Conservation (phyloP, 1,284 basidiomycete species). For the Moesziomyces sp. region DNA sequence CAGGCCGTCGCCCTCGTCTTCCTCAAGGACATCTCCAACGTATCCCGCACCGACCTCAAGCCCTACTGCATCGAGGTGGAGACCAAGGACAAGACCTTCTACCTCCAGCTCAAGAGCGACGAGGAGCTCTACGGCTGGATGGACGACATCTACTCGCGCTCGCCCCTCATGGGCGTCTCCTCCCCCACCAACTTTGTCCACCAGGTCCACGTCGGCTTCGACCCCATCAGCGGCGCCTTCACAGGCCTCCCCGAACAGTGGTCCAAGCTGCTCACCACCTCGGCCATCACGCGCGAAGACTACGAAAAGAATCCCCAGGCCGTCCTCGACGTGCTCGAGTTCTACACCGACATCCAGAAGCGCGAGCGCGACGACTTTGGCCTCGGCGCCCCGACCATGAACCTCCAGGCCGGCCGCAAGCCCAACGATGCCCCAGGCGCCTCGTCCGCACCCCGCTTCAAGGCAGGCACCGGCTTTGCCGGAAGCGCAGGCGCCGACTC, state of each 20-base stretch:
- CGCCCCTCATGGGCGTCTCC: slow-evolving; percentile 90
- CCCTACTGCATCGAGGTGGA: slow-evolving; percentile 84
- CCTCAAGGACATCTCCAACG: slow-evolving; percentile 82
- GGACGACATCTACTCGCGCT: slow-evolving; percentile 92
- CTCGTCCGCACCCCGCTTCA: slow-evolving; percentile 43
- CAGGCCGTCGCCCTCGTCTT: slow-evolving; percentile 75
- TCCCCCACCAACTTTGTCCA: slow-evolving; percentile 97
- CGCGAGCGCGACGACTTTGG: slow-evolving; percentile 80
- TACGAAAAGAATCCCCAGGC: slow-evolving; percentile 97
- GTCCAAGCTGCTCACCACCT: slow-evolving; percentile 93
- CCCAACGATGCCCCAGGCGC: slow-evolving; percentile 37
- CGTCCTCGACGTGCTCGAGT: slow-evolving; percentile 95
- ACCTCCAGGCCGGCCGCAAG: slow-evolving; percentile 59
- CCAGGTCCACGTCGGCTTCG: slow-evolving; percentile 97
- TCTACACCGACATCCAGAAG: slow-evolving; percentile 97
- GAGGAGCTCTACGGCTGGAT: slow-evolving; percentile 96
- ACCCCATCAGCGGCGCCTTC: slow-evolving; percentile 90
- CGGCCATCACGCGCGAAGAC: slow-evolving; percentile 96
- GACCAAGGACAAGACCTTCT: slow-evolving; percentile 80
- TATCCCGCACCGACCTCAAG: slow-evolving; percentile 90
- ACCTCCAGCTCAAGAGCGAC: slow-evolving; percentile 87
- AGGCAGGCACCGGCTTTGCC: slow-evolving; percentile 52
- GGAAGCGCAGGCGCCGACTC: slow-evolving; percentile 44
- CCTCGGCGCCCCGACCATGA: slow-evolving; percentile 66
- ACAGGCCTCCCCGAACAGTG: slow-evolving; percentile 97